Base-by-base conservation (phyloP, 2,329 filamentous ascomycete species). In the Hymenoscyphus linearis region DNA sequence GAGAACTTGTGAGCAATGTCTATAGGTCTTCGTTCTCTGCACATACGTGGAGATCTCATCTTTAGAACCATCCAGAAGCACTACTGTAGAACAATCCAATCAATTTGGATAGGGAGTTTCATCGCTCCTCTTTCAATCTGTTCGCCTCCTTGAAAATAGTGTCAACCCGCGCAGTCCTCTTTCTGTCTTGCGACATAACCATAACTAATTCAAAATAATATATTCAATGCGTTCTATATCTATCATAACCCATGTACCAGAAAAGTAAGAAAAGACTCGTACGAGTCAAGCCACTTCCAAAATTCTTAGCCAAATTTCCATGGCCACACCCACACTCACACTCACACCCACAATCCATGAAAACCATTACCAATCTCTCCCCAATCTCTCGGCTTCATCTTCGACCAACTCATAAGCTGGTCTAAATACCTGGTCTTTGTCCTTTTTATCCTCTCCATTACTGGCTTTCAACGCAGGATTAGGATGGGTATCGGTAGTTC, bases 401-500 rank as follows among this genome's bases (percentile, higher is more conserved):
- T 86, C 83, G 57, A 82, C 79, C 67, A 95, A 76, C 72, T 91
- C 88, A 72, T 92, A 93, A 0, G 90, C 90, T 1, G 90, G 90
- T 57, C 84, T 78, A 71, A 89, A 93, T 5, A 67, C 73, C 58
- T 74, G 72, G 14, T 70, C 64, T n/a, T 65, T 64, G 16, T 70
- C 73, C 40, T 71, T 74, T 26, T 72, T 70, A 16, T 65, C 63
- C 13, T 71, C 64, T 18, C 60, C 57, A 66, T 69, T 65, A n/a
- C 26, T 44, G 27, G 67, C 68, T 60, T 79, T 82, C 69, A 96
- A 76, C 37, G 83, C 85, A 10, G 95, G 95, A 72, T 99, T 99
- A 0, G 91, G 93, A 66, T 89, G 84, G 2, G 95, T 99, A 76
- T 99, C 91, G 60, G 85, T 87, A 26, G 86, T 91, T 2, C 95